Evolutionary conservation across 805 yeast genomes (phyloP), one percentile per base, ranked within the genome.

Genomic region (Saturnispora zaruensis): DNA sequence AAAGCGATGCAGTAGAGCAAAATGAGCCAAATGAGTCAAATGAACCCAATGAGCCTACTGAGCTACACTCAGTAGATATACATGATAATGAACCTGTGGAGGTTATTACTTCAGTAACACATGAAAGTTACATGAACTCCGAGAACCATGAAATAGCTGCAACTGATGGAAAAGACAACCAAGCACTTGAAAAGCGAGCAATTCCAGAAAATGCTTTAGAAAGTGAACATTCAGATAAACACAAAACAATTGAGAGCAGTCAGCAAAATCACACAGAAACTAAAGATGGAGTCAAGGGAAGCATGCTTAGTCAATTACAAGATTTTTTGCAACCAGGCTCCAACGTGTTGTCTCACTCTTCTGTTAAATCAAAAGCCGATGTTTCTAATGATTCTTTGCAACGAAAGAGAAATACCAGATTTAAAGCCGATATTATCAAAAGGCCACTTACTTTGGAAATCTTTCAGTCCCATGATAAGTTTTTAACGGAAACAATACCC

Each of bases 401-500:
- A 18, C 21, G 50, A 20, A 44, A 32, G 7, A 41, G 50, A 47
- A 41, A 41, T 21, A 47, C 50, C 11, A 44, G 50, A 21, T 28
- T 40, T n/a, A 41, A 41, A 41, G 33, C 45, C 7, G 50, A 47
- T 47, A 20, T 47, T 7, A 16, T 47, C 6, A 47, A 47, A 23
- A 38, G 26, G 20, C 50, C 50, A 18, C 11, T 47, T 5, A 20
- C 38, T 3, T 9, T 24, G 6, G 45, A 47, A 47, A 28, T 47
- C 26, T 46, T 57, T 53, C 16, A 14, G 7, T 32, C 24, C 5
- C 50, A 47, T 33, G 53, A 53, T 43, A 13, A 16, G 8, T 55
- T 56, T 4, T 38, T 51, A 3, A 48, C 52, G 5, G 44, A 40
- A 5, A 53, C 57, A 0, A 30, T 64, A 4, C 51, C 56, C 1